These are phyloP conservation scores for Fusarium lyarnte DNA, from an alignment of 2,329 filamentous ascomycete species.

Conservation along the genomic window DNA sequence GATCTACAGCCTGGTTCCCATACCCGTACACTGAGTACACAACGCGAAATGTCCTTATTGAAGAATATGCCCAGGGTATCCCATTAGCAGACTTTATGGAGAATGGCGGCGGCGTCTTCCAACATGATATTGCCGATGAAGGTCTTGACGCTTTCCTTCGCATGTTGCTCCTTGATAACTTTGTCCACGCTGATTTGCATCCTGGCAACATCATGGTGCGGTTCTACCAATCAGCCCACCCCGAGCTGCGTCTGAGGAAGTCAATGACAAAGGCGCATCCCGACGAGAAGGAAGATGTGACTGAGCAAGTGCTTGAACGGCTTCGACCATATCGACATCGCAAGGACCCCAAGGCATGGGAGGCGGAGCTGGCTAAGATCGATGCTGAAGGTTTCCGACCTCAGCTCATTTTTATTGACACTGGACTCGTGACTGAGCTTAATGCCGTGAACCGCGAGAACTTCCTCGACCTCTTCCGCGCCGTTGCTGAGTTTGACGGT, in stretches of 20 bases:
- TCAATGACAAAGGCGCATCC: slow-evolving; percentile 49
- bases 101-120: slow-evolving; percentile 90
- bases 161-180: slow-evolving; percentile 97
- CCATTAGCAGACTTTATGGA: slow-evolving; percentile 90
- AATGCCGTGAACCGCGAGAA: slow-evolving; percentile 87
- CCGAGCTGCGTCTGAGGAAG: slow-evolving; percentile 63
- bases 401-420: slow-evolving; percentile 97
- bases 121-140: slow-evolving; percentile 93
- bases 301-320: slow-evolving; percentile 84
- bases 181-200: slow-evolving; percentile 95
- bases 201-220: slow-evolving; percentile 99
- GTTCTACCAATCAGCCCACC: slow-evolving; percentile 85
- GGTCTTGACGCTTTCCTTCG: slow-evolving; percentile 94
- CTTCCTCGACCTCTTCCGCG: slow-evolving; percentile 95
- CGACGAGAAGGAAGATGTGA: slow-evolving; percentile 75
- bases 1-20: slow-evolving; percentile 95
- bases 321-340: slow-evolving; percentile 75
- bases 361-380: slow-evolving; percentile 76
- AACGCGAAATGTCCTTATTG: slow-evolving; percentile 89
- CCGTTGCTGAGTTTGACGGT: slow-evolving; percentile 95
- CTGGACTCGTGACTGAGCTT: slow-evolving; percentile 92
- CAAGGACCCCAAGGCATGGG: slow-evolving; percentile 76
- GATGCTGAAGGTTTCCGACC: slow-evolving; percentile 90
- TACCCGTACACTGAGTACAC: slow-evolving; percentile 94
- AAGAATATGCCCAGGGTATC: slow-evolving; percentile 96